These are phyloP conservation scores for Cercospora sp. DNA, from an alignment of 2,329 filamentous ascomycete species.

Conservation along the genomic window DNA sequence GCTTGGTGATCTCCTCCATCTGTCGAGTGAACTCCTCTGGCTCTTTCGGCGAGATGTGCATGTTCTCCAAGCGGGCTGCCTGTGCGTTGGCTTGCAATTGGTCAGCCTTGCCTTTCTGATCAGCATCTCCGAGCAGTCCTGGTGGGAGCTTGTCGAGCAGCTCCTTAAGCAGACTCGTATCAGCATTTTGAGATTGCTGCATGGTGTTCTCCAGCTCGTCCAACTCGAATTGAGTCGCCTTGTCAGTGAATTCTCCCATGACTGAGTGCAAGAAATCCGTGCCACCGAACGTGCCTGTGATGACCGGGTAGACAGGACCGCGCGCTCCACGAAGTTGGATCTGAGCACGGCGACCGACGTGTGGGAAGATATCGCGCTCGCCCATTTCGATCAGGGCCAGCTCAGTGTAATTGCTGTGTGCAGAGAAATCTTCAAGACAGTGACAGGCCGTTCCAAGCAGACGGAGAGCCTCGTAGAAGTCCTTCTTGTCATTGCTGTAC, in stretches of 20 bases:
- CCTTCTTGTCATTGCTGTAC: constrained; percentile 65
- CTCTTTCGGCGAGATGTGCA: constrained; percentile 71
- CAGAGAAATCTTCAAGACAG: constrained; percentile 88
- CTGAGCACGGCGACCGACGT: constrained; percentile 74
- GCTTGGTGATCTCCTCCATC: constrained; percentile 68
- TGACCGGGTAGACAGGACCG: constrained; percentile 70
- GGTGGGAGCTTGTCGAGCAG: constrained; percentile 79
- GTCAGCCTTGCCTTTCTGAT: constrained; percentile 73
- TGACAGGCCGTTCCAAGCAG: constrained; percentile 85
- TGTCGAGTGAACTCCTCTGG: constrained; percentile 84
- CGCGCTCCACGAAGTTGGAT: constrained; percentile 68
- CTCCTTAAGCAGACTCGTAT: constrained; percentile 74
- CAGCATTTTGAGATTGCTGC: constrained; percentile 58
- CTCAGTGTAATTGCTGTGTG: constrained; percentile 91
- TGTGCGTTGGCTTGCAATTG: constrained; percentile 76
- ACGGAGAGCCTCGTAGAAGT: constrained; percentile 82
- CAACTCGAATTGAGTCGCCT: constrained; percentile 86
- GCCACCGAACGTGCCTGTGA: constrained; percentile 91
- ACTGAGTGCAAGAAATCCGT: constrained; percentile 81
- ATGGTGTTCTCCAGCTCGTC: constrained; percentile 85
- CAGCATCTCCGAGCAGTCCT: constrained; percentile 73
- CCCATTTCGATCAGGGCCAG: constrained; percentile 85
- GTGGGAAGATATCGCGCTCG: constrained; percentile 78
- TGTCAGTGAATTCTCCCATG: constrained; percentile 76
- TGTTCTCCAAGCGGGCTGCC: constrained; percentile 72